Evolutionary conservation across 163 green algal species (phyloP).

Genomic region (Scenedesmus sp.): DNA sequence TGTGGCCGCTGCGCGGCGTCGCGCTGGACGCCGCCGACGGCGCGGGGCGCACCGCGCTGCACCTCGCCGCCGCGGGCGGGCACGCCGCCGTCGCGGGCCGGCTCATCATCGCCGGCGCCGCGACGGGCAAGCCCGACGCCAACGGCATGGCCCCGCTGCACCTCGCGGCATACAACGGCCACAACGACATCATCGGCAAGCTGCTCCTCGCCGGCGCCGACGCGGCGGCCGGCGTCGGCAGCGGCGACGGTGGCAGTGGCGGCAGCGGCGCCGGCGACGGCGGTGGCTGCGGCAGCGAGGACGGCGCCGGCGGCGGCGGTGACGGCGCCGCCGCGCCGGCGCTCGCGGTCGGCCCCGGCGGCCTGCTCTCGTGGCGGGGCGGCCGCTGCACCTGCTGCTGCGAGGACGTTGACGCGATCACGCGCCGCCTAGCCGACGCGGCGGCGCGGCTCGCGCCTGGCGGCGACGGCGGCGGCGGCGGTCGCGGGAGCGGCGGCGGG

Average conservation of each 20-base stretch:
- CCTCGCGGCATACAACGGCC: constrained; percentile 38
- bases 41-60: constrained; percentile 62
- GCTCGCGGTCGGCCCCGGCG: not conserved
- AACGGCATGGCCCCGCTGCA: constrained; percentile 42
- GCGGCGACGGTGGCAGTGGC: not conserved
- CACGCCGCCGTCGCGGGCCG: constrained; percentile 60
- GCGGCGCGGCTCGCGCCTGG: too few species aligned
- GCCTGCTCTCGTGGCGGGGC: not conserved
- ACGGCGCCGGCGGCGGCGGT: constrained; percentile 2
- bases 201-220: constrained; percentile 26
- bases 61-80: constrained; percentile 64
- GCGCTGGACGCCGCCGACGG: constrained; percentile 56
- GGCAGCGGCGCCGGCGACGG: not conserved
- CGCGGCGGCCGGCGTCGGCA: constrained; percentile 31
- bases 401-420: too few species aligned
- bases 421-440: too few species aligned
- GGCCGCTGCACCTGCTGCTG: constrained; percentile 1
- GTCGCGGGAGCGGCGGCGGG: too few species aligned
- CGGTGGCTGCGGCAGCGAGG: not conserved
- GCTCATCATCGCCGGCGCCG: constrained; percentile 71
- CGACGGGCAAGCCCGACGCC: constrained; percentile 49
- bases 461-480: too few species aligned
- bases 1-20: constrained; percentile 33
- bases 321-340: not conserved
- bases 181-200: constrained; percentile 18